Percentiles rank a stretch among this genome's conserved stretches.
phyloP scores from a whole-genome alignment of 73 alveolate species.

The Tetrahymena malaccensis region DNA sequence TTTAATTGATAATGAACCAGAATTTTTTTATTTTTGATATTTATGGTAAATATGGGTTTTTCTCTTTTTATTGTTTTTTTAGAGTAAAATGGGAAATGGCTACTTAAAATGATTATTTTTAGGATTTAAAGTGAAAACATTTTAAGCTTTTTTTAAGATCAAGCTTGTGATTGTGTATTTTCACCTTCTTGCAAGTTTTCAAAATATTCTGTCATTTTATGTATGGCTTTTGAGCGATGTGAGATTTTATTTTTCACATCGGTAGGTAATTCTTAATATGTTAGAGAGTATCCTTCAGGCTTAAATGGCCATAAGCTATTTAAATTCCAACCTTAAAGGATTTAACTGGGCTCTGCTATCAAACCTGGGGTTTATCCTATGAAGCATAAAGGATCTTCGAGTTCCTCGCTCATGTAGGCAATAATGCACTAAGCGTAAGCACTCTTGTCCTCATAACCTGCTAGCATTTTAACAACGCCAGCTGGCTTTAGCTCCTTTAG shows the following conservation, averaged over 20 bases:
- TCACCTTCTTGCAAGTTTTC: background rate
- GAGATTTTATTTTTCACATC: constrained; percentile 76
- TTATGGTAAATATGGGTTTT: too few species aligned
- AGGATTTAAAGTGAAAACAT: background rate
- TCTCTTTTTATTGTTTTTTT: too few species aligned
- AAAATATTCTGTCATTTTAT: constrained; percentile 42
- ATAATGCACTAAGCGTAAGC: constrained; percentile 89
- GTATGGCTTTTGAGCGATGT: constrained; percentile 66
- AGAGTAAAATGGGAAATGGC: background rate
- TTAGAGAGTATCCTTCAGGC: constrained; percentile 71
- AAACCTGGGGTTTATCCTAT: constrained; percentile 85
- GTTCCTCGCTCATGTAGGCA: constrained; percentile 56
- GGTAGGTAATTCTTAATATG: constrained; percentile 70
- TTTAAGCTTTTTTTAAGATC: background rate
- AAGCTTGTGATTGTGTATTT: background rate
- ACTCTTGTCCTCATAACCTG: constrained; percentile 82
- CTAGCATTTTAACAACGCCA: constrained; percentile 78
- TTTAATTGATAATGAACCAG: background rate
- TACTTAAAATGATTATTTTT: background rate
- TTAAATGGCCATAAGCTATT: constrained; percentile 41
- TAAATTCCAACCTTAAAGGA: constrained; percentile 88
- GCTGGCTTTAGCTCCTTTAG: constrained; percentile 64
- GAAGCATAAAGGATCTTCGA: constrained; percentile 72
- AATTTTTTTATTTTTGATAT: too few species aligned
- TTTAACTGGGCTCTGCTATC: constrained; percentile 83